Evolutionary conservation across 2,329 filamentous ascomycete species (phyloP), one percentile per base, ranked within the genome.

Genomic region (Aspergillus floridensis): DNA sequence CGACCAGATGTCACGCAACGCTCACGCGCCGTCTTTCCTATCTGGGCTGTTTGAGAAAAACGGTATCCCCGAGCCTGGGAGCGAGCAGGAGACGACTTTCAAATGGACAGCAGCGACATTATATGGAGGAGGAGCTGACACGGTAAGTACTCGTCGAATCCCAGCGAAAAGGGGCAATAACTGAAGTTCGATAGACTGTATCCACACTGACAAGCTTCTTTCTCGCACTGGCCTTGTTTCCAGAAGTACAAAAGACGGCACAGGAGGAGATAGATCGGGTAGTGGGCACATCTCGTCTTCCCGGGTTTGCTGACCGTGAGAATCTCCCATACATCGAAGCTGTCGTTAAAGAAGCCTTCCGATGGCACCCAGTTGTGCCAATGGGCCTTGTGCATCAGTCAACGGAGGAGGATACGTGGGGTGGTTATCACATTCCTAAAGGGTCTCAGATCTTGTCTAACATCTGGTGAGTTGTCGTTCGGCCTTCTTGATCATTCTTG

Each of bases 31-130:
- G 3, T 70, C 67, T 0, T 66, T 65, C 24, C 19, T 70, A 5
- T 62, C 65, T 3, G 56, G 62, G 22, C 52, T 68, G 5, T 57
- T 69, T 19, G 51, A 64, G 12, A n/a, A 38, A 10, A 7, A 53
- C 3, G 50, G 56, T 24, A 35, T 55, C 19, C 53, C 64, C 14
- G 6, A 56, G n/a, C 51, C 54, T 16, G 55, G 53, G 3, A 46
- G 62, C 0, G 61, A 56, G 49, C 73, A 73, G 65, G 75, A 74
- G 55, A 61, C 59, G 8, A 69, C 72, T 12, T 69, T 72, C 49
- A 81, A 80, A 59, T 81, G 77, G 75, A 68, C 78, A 0, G 75
- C 80, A 0, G 66, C 72, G 7, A 72, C 77, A 0, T 60, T 82
- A 12, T 82, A 79, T 44, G 66, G 69, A 0, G 80, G 72, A 3